These are phyloP conservation scores for Verticillium nonalfalfae DNA, from an alignment of 2,329 filamentous ascomycete species.

Conservation along the genomic window DNA sequence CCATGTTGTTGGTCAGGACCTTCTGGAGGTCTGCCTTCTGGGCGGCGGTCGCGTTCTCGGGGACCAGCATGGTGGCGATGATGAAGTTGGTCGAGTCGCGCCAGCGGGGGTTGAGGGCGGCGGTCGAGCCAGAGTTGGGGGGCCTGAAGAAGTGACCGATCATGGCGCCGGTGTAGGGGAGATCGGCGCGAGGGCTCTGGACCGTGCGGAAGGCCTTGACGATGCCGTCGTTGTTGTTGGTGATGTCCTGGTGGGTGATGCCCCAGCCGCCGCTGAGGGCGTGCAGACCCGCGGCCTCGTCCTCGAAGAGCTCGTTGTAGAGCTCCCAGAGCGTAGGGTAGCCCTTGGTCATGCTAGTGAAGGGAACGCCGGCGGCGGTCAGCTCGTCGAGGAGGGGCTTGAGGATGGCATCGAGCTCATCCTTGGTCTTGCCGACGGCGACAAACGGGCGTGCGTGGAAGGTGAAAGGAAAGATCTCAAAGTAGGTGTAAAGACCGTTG, in stretches of 20 bases:
- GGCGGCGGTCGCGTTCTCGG: slow-evolving; percentile 30
- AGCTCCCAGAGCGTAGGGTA: slow-evolving; percentile 27
- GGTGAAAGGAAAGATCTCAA: slow-evolving; percentile 30
- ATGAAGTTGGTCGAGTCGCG: slow-evolving; percentile 25
- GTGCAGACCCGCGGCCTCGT: slow-evolving; percentile 23
- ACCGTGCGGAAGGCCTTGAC: slow-evolving; percentile 26
- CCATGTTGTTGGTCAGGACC: slow-evolving; percentile 28
- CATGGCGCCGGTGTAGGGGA: slow-evolving; percentile 19
- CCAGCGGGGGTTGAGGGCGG: slow-evolving; percentile 32
- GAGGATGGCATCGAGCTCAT: slow-evolving; percentile 25
- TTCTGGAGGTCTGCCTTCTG: slow-evolving; percentile 33
- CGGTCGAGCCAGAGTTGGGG: slow-evolving; percentile 15
- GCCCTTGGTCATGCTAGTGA: slow-evolving; percentile 18
- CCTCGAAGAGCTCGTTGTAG: slow-evolving; percentile 29
- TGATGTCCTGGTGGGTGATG: slow-evolving; percentile 26
- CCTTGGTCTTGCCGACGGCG: slow-evolving; percentile 25
- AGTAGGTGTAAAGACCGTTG: slow-evolving; percentile 34
- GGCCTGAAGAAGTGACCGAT: slow-evolving; percentile 31
- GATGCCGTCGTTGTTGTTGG: slow-evolving; percentile 25
- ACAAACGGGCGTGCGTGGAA: slow-evolving; percentile 32
- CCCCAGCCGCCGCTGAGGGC: slow-evolving; percentile 30
- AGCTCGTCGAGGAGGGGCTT: slow-evolving; percentile 27
- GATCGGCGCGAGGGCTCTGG: slow-evolving; percentile 17
- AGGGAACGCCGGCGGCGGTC: slow-evolving; percentile 17
- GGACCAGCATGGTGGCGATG: slow-evolving; percentile 24